Evolutionary conservation across 441 rosid genomes (phyloP), one percentile per base, ranked within the genome.

Genomic region (Populus trichocarpa): DNA sequence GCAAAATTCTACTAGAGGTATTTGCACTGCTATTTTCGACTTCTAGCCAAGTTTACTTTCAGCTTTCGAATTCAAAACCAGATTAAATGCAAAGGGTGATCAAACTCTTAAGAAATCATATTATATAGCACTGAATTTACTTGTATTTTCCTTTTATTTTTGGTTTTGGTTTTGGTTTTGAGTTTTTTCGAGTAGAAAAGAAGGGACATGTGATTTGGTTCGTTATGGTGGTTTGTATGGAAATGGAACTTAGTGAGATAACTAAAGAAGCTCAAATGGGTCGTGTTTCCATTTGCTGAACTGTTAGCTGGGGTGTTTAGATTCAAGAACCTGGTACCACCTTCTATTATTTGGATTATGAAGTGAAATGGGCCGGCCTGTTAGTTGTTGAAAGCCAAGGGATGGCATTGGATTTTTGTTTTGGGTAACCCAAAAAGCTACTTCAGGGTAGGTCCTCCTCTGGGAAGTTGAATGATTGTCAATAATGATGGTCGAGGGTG

Each of bases 1-100:
- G 97, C 85, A 89, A 74, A 87, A 91, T 78, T 97, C 99, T 81
- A 89, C 95, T 14, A 89, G 99, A 91, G 99, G 99, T 96, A 81
- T 1, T 22, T 73, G 18, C 69, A 36, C 36, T 59, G 5, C 28
- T 26, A 23, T 13, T 26, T 61, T 67, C 1, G 1, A 46, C 57
- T 46, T 14, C 18, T 14, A 46, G 57, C 57, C 57, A 46, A 46
- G 57, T 46, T 46, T 50, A 46, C 57, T 14, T 5, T 14, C 57
- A 46, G 57, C 57, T 50, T 50, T 50, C 57, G 57, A 50, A 50
- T 50, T 50, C n/a, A 50, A 50, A 50, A 14, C 57, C 57, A 16
- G 57, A 50, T 50, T 50, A 50, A 50, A 50, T 50, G 57, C 57
- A 50, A 50, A 16, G 57, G 57, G 7, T 16, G 57, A 50, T 14